Base-by-base conservation (phyloP, 768 basidiomycete genomes). In the Melanogaster broomeanus region DNA sequence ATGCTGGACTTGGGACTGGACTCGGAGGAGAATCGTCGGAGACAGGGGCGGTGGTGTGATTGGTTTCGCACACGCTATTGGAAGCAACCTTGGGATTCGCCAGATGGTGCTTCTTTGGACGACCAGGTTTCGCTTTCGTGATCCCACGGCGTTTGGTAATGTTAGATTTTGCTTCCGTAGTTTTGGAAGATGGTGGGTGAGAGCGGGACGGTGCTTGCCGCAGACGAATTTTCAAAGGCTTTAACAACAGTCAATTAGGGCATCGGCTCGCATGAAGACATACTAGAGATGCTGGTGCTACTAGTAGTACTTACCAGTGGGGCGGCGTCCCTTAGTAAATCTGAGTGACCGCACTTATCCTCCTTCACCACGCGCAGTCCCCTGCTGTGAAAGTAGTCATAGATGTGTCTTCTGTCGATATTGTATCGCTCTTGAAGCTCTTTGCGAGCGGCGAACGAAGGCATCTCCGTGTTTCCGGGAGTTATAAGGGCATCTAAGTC, bases 341-440 rank as follows among this genome's bases (percentile, higher is more conserved):
- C 71, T 43, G 78, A 64, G 62, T 84, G 82, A 4, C 75, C 76
- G 49, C 82, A 78, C 56, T 80, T 82, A 57, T 84, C 83, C 61
- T 85, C 82, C 59, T 83, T 85, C 21, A 82, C 79, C 24, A 84
- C 83, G 25, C 83, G 81, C 53, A 85, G 61, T 34, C 83, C 80
- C 60, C 75, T 72, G 60, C 75, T 77, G 67, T 88, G 87, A 68
- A 87, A 88, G 66, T 88, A 88, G 67, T 89, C 87, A 62, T 89
- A 89, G 56, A 89, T 82, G 58, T 87, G 87, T 57, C 87, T 72
- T 57, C 87, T 75, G 64, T 89, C 87, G 51, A 87, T 83, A 52
- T 73, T 74, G 64, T 86, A 87, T 41, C 83, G 79, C 61, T 83
- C 78, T 67, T 89, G 87, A 30, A 89, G 80, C 53, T 82, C 84